These are phyloP conservation scores for Thraustotheca clavata DNA, from an alignment of 352 stramenopile genomes.

Conservation along the genomic window DNA sequence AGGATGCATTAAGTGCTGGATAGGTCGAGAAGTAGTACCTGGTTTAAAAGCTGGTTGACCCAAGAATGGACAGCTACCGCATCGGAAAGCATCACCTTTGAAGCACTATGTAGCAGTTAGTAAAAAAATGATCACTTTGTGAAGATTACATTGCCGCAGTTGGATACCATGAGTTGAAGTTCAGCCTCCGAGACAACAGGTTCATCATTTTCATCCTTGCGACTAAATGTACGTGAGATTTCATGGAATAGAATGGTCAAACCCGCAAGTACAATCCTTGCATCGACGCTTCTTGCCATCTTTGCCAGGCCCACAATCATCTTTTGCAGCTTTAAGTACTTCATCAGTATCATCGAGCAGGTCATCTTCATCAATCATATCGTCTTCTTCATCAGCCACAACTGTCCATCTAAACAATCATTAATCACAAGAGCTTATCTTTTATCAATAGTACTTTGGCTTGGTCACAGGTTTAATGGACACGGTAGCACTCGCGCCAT, in stretches of 20 bases:
- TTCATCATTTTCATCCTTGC: conserved; percentile 64
- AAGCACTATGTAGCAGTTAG: conserved; percentile 83
- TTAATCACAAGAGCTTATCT: background rate
- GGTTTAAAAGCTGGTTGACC: conserved; percentile 95
- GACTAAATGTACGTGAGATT: conserved; percentile 33
- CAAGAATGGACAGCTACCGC: conserved; percentile 93
- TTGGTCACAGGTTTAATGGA: conserved; percentile 37
- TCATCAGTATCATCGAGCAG: conserved; percentile 78
- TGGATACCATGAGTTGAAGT: conserved; percentile 65
- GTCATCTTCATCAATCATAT: conserved; percentile 79
- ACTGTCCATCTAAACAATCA: conserved; percentile 41
- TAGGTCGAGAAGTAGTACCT: conserved; percentile 25
- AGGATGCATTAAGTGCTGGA: background rate
- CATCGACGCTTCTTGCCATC: conserved; percentile 32
- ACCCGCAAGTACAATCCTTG: conserved; percentile 97
- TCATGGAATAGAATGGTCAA: conserved; percentile 20
- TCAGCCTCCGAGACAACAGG: conserved; percentile 65
- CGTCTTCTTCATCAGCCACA: conserved; percentile 53
- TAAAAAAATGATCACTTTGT: background rate
- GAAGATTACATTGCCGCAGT: conserved; percentile 67
- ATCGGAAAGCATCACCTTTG: conserved; percentile 97
- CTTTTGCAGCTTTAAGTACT: conserved; percentile 29
- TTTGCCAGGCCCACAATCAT: background rate
- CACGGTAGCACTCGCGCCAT: conserved; percentile 36
- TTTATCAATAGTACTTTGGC: conserved; percentile 10